These are phyloP conservation scores for Arthroderma uncinatum DNA, from an alignment of 2,329 filamentous ascomycete genomes.

Conservation along the genomic window DNA sequence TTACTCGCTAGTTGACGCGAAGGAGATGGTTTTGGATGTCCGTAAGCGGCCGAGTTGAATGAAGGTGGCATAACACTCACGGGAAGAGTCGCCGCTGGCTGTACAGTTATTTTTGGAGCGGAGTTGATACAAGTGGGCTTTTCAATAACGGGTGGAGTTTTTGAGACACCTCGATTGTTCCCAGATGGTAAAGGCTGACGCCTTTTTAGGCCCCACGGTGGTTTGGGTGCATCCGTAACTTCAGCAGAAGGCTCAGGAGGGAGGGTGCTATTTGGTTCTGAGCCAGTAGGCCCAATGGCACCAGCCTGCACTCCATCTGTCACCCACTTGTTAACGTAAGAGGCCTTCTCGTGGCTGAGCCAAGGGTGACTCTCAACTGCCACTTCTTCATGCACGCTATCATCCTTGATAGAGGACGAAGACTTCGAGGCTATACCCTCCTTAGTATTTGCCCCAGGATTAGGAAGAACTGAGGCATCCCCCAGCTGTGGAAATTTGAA, in stretches of 20 bases:
- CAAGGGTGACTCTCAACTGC: constrained; percentile 16
- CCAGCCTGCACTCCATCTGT: constrained; percentile 18
- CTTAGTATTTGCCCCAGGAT: constrained; percentile 13
- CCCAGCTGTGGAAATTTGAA: constrained; percentile 26
- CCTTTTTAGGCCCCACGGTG: background rate
- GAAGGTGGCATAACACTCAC: background rate
- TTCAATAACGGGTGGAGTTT: background rate
- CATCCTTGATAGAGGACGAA: background rate
- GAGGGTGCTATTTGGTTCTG: constrained; percentile 7
- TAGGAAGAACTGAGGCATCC: constrained; percentile 17
- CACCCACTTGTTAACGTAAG: constrained; percentile 24
- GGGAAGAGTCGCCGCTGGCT: background rate
- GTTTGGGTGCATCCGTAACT: background rate
- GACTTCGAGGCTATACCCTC: background rate
- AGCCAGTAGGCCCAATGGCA: constrained; percentile 7
- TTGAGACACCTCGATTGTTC: background rate
- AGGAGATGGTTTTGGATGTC: background rate
- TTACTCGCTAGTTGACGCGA: background rate
- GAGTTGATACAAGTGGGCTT: background rate
- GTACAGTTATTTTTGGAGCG: background rate
- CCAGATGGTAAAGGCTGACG: background rate
- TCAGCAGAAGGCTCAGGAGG: constrained; percentile 8
- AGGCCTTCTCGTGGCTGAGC: constrained; percentile 21
- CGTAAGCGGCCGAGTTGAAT: background rate
- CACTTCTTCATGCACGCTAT: background rate